Conservation (phyloP, 306 rosid genomes). For the Lotus japonicus region DNA sequence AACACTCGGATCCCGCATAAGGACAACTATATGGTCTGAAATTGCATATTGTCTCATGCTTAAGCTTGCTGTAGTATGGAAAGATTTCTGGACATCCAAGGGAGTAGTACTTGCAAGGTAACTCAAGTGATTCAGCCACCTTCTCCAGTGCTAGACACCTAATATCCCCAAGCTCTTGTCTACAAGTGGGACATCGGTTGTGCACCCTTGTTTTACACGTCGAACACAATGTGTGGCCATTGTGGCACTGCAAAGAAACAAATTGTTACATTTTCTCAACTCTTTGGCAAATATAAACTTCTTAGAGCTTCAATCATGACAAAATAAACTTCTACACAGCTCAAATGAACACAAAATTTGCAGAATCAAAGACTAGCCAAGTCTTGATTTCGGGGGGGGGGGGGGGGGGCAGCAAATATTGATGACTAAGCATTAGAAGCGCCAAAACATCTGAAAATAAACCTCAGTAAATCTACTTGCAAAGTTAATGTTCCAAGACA, state of each 20-base stretch:
- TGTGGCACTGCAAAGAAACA: slow-evolving; percentile 81
- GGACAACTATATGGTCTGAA: slow-evolving; percentile 96
- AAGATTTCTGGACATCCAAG: slow-evolving; percentile 96
- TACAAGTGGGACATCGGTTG: slow-evolving; percentile 97
- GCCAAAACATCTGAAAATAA: neutral
- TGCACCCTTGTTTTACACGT: slow-evolving; percentile 97
- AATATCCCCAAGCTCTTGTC: slow-evolving; percentile 99
- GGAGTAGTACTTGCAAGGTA: slow-evolving; percentile 86
- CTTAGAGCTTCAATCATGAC: slow-evolving; percentile 11
- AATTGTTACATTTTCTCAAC: slow-evolving; percentile 12
- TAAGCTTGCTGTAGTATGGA: slow-evolving; percentile 96
- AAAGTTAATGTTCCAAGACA: neutral
- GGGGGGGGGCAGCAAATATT: neutral
- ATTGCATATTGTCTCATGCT: slow-evolving; percentile 88
- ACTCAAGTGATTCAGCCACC: slow-evolving; percentile 98
- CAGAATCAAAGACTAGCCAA: neutral
- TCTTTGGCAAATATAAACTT: neutral
- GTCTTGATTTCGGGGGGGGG: no score
- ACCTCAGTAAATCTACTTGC: neutral
- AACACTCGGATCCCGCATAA: slow-evolving; percentile 97
- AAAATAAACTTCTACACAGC: slow-evolving; percentile 4
- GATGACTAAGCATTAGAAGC: neutral
- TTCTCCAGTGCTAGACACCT: slow-evolving; percentile 96
- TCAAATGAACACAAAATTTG: neutral
- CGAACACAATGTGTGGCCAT: slow-evolving; percentile 95